Percentiles rank a stretch among this genome's conserved stretches.
Conservation (phyloP, 805 yeast species). For the Monosporozyma aerobia region DNA sequence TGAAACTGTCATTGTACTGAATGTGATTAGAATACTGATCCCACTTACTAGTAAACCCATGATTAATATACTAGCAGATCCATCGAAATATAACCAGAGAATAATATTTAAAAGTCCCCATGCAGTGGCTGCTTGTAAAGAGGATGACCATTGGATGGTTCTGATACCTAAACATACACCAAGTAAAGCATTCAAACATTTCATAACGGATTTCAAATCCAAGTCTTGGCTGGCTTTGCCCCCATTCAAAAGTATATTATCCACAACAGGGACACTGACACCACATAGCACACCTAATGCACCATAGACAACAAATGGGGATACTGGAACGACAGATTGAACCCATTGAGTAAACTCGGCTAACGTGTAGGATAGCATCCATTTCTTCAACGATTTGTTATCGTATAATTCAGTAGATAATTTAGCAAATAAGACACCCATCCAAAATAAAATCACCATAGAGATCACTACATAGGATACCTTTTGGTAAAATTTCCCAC, state of each 20-base stretch:
- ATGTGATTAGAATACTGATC: slow-evolving; percentile 10
- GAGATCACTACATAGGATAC: slow-evolving; percentile 10
- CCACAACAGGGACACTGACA: slow-evolving; percentile 39
- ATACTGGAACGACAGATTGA: not conserved
- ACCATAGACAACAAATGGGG: slow-evolving; percentile 21
- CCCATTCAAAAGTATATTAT: slow-evolving; percentile 15
- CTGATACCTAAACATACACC: slow-evolving; percentile 67
- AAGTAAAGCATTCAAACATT: slow-evolving; percentile 43
- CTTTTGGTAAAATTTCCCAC: not conserved
- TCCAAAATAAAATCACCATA: slow-evolving; percentile 27
- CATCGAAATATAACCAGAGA: slow-evolving; percentile 61
- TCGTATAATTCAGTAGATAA: slow-evolving; percentile 44
- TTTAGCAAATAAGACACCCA: slow-evolving; percentile 46
- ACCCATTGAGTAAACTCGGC: slow-evolving; percentile 3
- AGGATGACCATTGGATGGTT: slow-evolving; percentile 58
- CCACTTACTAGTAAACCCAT: slow-evolving; percentile 37
- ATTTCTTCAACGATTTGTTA: slow-evolving; percentile 41
- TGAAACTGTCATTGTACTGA: slow-evolving; percentile 12
- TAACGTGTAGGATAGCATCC: slow-evolving; percentile 31
- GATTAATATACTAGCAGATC: slow-evolving; percentile 44
- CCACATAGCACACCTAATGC: slow-evolving; percentile 54
- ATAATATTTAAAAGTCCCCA: slow-evolving; percentile 58
- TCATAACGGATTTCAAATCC: slow-evolving; percentile 12
- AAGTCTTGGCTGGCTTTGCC: slow-evolving; percentile 2
- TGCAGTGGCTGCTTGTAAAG: slow-evolving; percentile 52